Evolutionary conservation across 768 basidiomycete species (phyloP), one percentile per base, ranked within the genome.

Genomic region (Pleurotus djamor): DNA sequence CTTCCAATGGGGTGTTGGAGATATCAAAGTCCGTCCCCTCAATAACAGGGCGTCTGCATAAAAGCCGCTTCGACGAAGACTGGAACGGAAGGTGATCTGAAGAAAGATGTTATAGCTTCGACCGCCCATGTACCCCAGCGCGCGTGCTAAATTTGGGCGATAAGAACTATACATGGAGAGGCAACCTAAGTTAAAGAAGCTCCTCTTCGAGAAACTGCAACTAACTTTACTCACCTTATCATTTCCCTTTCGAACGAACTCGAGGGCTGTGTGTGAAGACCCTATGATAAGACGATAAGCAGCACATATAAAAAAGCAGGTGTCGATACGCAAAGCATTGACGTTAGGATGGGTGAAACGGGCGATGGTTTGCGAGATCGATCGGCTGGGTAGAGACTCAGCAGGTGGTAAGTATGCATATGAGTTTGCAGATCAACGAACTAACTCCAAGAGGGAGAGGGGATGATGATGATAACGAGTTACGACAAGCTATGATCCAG

Each of bases 141-240:
- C 21, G 21, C 21, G 21, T 28, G 38, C n/a, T 41, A 41, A 41
- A 41, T n/a, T 41, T 10, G 38, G 10, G n/a, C 38, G 38, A 41
- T 41, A 41, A 41, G 38, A 28, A 28, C 21, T 28, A 28, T 28
- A 28, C 21, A 28, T 3, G 21, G 38, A 41, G n/a, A n/a, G 38
- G 28, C 4, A 28, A 41, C 16, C 38, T 17, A 55, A 55, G 28
- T 55, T 43, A 55, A 34, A 38, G 36, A 35, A 34, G 35, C 28
- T 43, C 21, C 21, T 3, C 21, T 28, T 28, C 21, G 54, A 41
- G 33, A 28, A 43, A 17, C 16, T 17, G 45, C 16, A 17, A 41
- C 38, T 28, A 36, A 33, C 52, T 52, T 32, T 55, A 43, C 54
- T 55, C 54, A 55, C 54, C 54, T 55, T 55, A 55, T 55, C 54